These are phyloP conservation scores for Triticum turgidum DNA, from an alignment of 176 grass and related monocot species.

Conservation along the genomic window DNA sequence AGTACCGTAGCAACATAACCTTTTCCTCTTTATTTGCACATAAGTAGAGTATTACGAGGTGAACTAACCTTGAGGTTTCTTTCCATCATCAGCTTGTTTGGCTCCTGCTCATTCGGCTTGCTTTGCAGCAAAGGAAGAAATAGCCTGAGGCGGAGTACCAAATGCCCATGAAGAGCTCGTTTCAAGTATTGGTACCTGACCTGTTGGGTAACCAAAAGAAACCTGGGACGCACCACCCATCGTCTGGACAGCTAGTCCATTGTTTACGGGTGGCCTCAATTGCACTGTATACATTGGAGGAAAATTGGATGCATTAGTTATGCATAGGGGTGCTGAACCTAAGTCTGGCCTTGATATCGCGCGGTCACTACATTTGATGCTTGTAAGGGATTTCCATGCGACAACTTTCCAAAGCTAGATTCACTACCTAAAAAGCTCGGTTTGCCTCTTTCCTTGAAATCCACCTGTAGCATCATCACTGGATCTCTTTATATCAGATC, in stretches of 20 bases:
- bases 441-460: constrained; percentile 64
- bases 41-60: neutral
- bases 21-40: neutral
- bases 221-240: constrained; percentile 40
- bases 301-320: constrained; percentile 44
- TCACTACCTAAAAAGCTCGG: constrained; percentile 53
- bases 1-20: neutral
- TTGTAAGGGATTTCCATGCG: constrained; percentile 49
- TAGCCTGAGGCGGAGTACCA: constrained; percentile 45
- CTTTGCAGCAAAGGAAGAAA: constrained; percentile 44
- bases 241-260: constrained; percentile 37
- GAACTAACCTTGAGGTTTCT: constrained; percentile 60
- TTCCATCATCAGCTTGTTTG: constrained; percentile 50
- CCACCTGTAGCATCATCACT: constrained; percentile 46
- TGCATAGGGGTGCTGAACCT: constrained; percentile 39
- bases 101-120: constrained; percentile 40
- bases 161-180: constrained; percentile 86
- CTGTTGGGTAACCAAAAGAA: constrained; percentile 81
- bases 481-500: constrained; percentile 50
- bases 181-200: constrained; percentile 87
- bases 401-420: constrained; percentile 50
- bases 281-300: constrained; percentile 48
- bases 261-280: constrained; percentile 52
- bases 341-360: constrained; percentile 46
- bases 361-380: constrained; percentile 37